Conservation (phyloP, 345 rosid genomes). For the Durio zibethinus region DNA sequence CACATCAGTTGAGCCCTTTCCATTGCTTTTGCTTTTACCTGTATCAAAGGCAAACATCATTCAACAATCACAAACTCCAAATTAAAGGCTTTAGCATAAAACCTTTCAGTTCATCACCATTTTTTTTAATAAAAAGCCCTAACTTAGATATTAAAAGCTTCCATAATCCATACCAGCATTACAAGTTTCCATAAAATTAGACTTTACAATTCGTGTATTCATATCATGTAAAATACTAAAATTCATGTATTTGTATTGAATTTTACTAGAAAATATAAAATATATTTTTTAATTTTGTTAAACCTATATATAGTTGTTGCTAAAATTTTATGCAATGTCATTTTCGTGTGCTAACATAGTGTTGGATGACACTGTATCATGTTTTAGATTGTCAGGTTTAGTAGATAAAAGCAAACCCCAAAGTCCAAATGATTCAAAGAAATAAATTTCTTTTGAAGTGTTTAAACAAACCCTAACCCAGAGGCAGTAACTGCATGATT, state of each 20-base stretch:
- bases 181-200: no score
- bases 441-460: not conserved
- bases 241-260: no score
- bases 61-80: not conserved
- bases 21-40: slow-evolving; percentile 30
- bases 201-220: no score
- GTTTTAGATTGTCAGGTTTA: no score
- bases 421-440: not conserved
- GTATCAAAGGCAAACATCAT: not conserved
- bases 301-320: no score
- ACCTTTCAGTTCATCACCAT: not conserved
- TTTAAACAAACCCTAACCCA: not conserved
- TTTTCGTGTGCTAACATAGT: no score
- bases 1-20: slow-evolving; percentile 5
- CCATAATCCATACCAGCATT: not conserved
- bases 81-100: not conserved
- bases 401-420: no score
- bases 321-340: no score
- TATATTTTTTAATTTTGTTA: no score
- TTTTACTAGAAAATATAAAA: no score
- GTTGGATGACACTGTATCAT: no score
- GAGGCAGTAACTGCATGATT: not conserved
- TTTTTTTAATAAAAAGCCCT: not conserved
- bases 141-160: not conserved
- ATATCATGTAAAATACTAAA: no score